Percentiles rank a stretch among this genome's conserved stretches.
These are phyloP conservation scores for Pezicula neosporulosa DNA, from an alignment of 2,329 filamentous ascomycete genomes.

Conservation along the genomic window DNA sequence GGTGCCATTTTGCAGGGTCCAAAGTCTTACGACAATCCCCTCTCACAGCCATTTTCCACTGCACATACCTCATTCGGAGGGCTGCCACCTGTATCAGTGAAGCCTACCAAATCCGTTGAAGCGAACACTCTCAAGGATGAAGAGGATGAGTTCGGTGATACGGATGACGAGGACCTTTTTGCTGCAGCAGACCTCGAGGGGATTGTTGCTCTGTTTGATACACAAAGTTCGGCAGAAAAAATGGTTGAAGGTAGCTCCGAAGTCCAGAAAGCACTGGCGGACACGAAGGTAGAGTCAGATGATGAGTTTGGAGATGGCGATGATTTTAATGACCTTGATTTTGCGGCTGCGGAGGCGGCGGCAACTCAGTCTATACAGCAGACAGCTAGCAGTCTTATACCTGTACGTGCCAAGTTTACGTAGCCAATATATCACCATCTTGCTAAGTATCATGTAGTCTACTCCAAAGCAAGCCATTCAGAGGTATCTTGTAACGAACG, in stretches of 20 bases:
- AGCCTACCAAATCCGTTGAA: constrained; percentile 1
- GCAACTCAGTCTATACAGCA: constrained; percentile 61
- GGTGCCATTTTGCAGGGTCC: not conserved
- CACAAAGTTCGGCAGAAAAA: constrained; percentile 19
- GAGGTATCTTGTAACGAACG: constrained; percentile 77
- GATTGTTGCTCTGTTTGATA: constrained; percentile 52
- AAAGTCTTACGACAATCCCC: constrained; percentile 1
- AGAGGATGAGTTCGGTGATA: constrained; percentile 61
- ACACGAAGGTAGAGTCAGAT: constrained; percentile 47
- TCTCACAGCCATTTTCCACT: constrained; percentile 1
- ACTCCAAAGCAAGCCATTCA: constrained; percentile 74
- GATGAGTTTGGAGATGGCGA: constrained; percentile 68
- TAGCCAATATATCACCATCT: constrained; percentile 26
- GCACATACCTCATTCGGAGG: not conserved
- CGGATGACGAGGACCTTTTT: constrained; percentile 57
- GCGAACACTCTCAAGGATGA: constrained; percentile 3
- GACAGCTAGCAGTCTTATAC: constrained; percentile 30
- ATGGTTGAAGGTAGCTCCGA: not conserved
- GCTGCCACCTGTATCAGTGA: not conserved
- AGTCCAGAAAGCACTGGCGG: constrained; percentile 5
- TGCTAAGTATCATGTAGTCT: constrained; percentile 68
- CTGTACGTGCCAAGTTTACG: constrained; percentile 48
- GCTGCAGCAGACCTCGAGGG: constrained; percentile 54
- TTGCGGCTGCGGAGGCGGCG: constrained; percentile 70
- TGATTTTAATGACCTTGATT: constrained; percentile 63